A percentile compares a stretch with the other conserved stretches of the same genome.
phyloP scores from a whole-genome alignment of 2,329 filamentous ascomycete species.

The Pyricularia sp. region DNA sequence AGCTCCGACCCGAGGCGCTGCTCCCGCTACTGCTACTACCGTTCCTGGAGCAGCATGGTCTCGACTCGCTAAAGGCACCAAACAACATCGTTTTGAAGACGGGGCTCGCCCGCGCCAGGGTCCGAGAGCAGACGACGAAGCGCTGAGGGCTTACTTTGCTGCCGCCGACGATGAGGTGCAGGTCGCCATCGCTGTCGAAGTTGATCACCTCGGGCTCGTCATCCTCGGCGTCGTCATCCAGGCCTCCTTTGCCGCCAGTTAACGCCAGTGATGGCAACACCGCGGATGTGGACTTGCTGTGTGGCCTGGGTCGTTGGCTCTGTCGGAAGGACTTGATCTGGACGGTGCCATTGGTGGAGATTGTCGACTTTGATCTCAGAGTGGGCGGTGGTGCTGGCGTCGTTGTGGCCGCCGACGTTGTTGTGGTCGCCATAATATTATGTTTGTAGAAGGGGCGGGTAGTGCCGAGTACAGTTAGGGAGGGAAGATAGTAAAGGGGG shows the following conservation, averaged over 20 bases:
- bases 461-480: neutral
- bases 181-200: constrained; percentile 11
- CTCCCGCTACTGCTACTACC: neutral
- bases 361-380: neutral
- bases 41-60: constrained; percentile 1
- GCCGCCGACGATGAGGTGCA: constrained; percentile 7
- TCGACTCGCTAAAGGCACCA: constrained; percentile 17
- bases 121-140: constrained; percentile 18
- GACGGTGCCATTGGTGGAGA: neutral
- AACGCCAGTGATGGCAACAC: neutral
- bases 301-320: neutral
- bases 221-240: neutral
- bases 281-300: neutral
- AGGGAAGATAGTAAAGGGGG: neutral
- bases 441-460: neutral
- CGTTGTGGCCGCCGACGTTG: neutral
- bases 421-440: neutral
- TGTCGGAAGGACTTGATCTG: neutral
- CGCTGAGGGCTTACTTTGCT: constrained; percentile 3
- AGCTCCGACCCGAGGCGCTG: neutral
- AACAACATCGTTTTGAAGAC: constrained; percentile 21
- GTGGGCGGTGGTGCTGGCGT: neutral
- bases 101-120: constrained; percentile 16
- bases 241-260: neutral
- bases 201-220: neutral